Conservation (phyloP, 2,329 filamentous ascomycete genomes). For the Bipolaris zeicola region DNA sequence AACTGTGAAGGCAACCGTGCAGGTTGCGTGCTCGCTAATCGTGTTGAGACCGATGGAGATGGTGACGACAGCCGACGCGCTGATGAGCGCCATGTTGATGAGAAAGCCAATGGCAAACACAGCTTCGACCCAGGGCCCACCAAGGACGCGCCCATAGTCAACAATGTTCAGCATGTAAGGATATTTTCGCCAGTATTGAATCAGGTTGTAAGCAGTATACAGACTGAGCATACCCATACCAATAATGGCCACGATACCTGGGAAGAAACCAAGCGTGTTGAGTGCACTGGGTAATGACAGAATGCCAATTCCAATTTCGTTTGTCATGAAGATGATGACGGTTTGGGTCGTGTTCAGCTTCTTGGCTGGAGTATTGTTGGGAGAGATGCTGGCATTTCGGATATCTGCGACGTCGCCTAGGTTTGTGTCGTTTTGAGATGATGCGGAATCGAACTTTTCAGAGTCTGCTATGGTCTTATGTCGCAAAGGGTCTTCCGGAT, state of each 20-base stretch:
- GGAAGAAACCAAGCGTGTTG: conserved; percentile 35
- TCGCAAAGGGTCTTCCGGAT: conserved; percentile 24
- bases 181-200: conserved; percentile 40
- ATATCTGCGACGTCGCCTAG: conserved; percentile 32
- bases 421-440: conserved; percentile 27
- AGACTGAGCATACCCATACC: conserved; percentile 34
- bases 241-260: conserved; percentile 31
- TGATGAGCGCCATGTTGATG: conserved; percentile 39
- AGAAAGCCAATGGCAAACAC: conserved; percentile 34
- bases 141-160: conserved; percentile 36
- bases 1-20: conserved; percentile 35
- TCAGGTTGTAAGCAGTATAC: conserved; percentile 38
- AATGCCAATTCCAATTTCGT: conserved; percentile 40
- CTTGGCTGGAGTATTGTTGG: conserved; percentile 13
- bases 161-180: conserved; percentile 39
- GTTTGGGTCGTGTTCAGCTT: conserved; percentile 36
- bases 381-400: conserved; percentile 29
- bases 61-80: conserved; percentile 35
- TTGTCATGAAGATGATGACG: conserved; percentile 39
- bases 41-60: conserved; percentile 38
- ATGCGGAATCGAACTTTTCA: conserved; percentile 23
- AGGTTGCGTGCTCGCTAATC: conserved; percentile 35
- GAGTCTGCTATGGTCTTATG: conserved; percentile 10
- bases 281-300: conserved; percentile 34
- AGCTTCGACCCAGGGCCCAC: conserved; percentile 33